Percentiles rank a stretch among this genome's conserved stretches.
Conservation (phyloP, 1,284 basidiomycete species). For the Neotropicomus parvogracilis region DNA sequence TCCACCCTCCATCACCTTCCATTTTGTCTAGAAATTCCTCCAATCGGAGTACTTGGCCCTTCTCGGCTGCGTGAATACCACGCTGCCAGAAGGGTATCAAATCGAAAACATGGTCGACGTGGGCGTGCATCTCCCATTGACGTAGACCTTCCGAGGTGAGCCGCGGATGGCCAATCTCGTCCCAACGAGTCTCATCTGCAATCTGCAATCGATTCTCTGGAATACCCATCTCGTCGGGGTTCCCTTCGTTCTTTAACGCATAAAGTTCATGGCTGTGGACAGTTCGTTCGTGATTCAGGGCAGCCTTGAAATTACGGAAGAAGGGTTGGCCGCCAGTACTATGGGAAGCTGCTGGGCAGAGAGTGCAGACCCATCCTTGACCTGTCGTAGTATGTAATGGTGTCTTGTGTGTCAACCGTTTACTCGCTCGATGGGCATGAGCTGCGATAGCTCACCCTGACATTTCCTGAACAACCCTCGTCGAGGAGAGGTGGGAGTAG, state of each 20-base stretch:
- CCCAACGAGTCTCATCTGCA: constrained; percentile 20
- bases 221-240: neutral
- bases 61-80: constrained; percentile 49
- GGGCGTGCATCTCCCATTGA: constrained; percentile 49
- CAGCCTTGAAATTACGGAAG: constrained; percentile 19
- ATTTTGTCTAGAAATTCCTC: constrained; percentile 49
- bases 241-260: constrained; percentile 21
- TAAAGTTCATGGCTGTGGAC: constrained; percentile 23
- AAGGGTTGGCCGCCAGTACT: constrained; percentile 10
- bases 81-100: constrained; percentile 55
- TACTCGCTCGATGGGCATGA: neutral
- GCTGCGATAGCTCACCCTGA: constrained; percentile 19
- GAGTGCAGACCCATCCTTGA: constrained; percentile 24
- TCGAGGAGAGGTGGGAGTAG: constrained; percentile 20
- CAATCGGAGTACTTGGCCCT: constrained; percentile 44
- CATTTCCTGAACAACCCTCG: constrained; percentile 21
- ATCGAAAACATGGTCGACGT: constrained; percentile 44
- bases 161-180: constrained; percentile 22
- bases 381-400: constrained; percentile 6
- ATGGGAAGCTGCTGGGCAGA: constrained; percentile 14
- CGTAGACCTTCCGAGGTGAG: constrained; percentile 41
- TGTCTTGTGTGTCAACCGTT: constrained; percentile 3
- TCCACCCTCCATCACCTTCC: constrained; percentile 32
- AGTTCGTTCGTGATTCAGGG: constrained; percentile 22
- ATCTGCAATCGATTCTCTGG: constrained; percentile 9